Evolutionary conservation across 2,329 filamentous ascomycete genomes (phyloP), one percentile per base, ranked within the genome.

Genomic region (Drechmeria coniospora): DNA sequence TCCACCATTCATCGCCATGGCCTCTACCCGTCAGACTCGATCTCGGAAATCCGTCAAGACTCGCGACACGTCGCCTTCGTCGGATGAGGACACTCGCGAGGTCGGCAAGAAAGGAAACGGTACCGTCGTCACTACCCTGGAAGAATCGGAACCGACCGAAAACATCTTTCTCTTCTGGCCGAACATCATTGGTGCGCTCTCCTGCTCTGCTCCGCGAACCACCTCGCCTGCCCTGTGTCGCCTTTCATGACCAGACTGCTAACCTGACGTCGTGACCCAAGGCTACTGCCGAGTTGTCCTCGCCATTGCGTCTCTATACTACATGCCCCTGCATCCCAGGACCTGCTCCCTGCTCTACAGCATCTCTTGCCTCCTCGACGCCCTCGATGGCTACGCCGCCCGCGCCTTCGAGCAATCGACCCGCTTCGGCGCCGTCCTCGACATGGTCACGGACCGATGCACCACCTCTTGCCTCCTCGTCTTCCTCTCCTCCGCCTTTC

Each of bases 391-490:
- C 43, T 79, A 86, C 44, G 86, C 86, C n/a, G 90, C 90, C 32
- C 44, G 57, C 17, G 33, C 45, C 77, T 87, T 70, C 51, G 73
- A 92, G 45, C 90, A 98, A 56, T 87, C 81, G 21, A 95, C 90
- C 30, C 80, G 80, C 38, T 98, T 98, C 52, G 90, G 90, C 37
- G 90, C 87, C 18, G 87, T 98, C 19, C 68, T 98, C 37, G 90
- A 98, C 60, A 98, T 98, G 90, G 87, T 98, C 35, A 98, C 90
- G 12, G 90, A 98, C 56, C 79, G 90, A 34, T 95, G 90, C 64
- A 95, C 87, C 17, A 98, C 90, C 3, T 76, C 87, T 3, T 98
- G 90, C 54, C 60, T 98, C 42, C 71, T 98, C 26, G 86, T 95
- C 27, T 98, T 95, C 61, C 60, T 98, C 36, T 83, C 82, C 22